A percentile compares a stretch with the other conserved stretches of the same genome.
Conservation (phyloP, 192 early-diverging fungal species). For the Chytriomyces confervae region DNA sequence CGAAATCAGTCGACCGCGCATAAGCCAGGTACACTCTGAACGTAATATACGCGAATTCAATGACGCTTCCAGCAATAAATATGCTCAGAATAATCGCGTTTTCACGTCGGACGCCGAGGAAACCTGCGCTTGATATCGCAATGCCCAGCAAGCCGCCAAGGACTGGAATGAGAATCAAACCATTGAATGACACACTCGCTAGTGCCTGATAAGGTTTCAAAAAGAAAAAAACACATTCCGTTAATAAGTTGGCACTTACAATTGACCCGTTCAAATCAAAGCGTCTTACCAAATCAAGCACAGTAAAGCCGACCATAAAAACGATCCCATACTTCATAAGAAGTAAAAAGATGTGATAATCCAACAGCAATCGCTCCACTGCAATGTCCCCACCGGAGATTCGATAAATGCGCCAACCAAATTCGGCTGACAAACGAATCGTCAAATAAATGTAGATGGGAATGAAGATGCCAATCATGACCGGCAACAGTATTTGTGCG, state of each 20-base stretch:
- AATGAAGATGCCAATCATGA: neutral
- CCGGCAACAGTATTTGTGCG: neutral
- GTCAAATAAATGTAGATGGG: conserved; percentile 3
- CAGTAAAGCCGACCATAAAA: conserved; percentile 1
- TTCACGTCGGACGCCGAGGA: conserved; percentile 20
- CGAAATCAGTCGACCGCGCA: neutral
- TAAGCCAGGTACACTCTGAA: conserved; percentile 7
- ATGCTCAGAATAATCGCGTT: neutral
- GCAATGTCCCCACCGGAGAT: conserved; percentile 4
- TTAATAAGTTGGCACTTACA: too few relatives aligned
- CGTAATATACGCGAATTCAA: conserved; percentile 10
- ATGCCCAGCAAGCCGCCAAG: neutral
- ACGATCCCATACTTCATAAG: conserved; percentile 7
- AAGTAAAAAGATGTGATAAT: conserved; percentile 11
- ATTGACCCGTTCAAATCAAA: too few relatives aligned
- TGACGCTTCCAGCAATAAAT: conserved; percentile 7
- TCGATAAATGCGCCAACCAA: conserved; percentile 14
- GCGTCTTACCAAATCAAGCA: neutral
- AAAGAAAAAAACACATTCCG: too few relatives aligned
- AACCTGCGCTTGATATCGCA: conserved; percentile 2
- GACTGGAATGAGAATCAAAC: neutral
- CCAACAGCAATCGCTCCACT: neutral
- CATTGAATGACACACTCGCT: too few relatives aligned
- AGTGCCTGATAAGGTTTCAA: too few relatives aligned
- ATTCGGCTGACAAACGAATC: neutral